phyloP scores from a whole-genome alignment of 1,139 yeast genomes.

The Saccharomyces uvarum region DNA sequence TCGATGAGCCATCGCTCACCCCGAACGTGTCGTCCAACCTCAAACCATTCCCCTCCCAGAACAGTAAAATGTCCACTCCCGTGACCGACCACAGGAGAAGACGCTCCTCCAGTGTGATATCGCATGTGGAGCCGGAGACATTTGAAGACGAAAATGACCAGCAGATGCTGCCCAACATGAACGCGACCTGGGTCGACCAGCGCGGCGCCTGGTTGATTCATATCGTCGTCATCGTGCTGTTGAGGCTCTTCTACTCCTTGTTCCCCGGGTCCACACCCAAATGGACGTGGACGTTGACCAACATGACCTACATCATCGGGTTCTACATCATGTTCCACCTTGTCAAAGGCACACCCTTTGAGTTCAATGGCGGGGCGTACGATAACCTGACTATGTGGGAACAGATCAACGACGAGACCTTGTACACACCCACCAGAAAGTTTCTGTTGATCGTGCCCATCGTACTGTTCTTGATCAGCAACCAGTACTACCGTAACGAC shows the following conservation, averaged over 20 bases:
- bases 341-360: constrained; percentile 95
- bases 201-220: constrained; percentile 96
- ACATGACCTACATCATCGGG: constrained; percentile 51
- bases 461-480: constrained; percentile 72
- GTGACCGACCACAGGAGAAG: constrained; percentile 36
- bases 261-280: constrained; percentile 72
- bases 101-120: constrained; percentile 63
- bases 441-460: constrained; percentile 88
- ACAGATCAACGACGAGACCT: constrained; percentile 94
- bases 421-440: constrained; percentile 93
- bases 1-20: background rate
- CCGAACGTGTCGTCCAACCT: constrained; percentile 1
- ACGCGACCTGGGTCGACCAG: constrained; percentile 93
- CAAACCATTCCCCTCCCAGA: constrained; percentile 2
- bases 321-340: constrained; percentile 94
- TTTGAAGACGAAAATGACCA: constrained; percentile 91
- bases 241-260: constrained; percentile 70
- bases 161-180: constrained; percentile 76
- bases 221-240: constrained; percentile 65
- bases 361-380: constrained; percentile 91
- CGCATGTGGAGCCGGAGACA: constrained; percentile 88
- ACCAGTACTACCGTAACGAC: constrained; percentile 87
- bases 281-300: constrained; percentile 9
- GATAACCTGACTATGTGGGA: constrained; percentile 98
- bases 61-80: background rate